Conservation (phyloP, 2,329 filamentous ascomycete species). For the Exophiala spinifera region DNA sequence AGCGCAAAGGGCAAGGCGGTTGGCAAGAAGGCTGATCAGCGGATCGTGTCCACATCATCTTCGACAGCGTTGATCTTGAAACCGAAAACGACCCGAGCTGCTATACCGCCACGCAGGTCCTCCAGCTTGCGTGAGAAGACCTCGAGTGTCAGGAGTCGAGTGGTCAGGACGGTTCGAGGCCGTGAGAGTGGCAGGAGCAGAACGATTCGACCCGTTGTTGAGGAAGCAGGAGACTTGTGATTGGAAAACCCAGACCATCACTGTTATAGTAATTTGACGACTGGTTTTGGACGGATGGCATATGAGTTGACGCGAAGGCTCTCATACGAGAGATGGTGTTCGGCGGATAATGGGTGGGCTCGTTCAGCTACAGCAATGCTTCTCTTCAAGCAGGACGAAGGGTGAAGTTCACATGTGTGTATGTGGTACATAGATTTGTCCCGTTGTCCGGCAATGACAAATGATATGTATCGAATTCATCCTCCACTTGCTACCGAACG, state of each 20-base stretch:
- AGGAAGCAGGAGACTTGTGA: conserved; percentile 6
- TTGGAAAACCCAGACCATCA: neutral
- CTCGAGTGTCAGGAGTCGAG: conserved; percentile 23
- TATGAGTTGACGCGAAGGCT: neutral
- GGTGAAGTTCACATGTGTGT: neutral
- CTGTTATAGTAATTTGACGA: neutral
- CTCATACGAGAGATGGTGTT: too few species aligned
- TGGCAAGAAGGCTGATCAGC: neutral
- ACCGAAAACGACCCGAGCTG: conserved; percentile 2
- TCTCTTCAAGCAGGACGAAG: too few species aligned
- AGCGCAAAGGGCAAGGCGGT: conserved; percentile 16
- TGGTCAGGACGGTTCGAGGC: conserved; percentile 23
- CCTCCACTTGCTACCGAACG: neutral
- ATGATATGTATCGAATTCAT: neutral
- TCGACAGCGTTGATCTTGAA: conserved; percentile 22
- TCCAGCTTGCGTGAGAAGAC: conserved; percentile 25
- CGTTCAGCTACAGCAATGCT: too few species aligned
- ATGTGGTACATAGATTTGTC: neutral
- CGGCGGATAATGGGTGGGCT: too few species aligned
- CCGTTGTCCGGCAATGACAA: neutral
- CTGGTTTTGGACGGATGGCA: neutral
- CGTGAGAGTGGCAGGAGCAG: conserved; percentile 14
- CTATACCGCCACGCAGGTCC: conserved; percentile 11
- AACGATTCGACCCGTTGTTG: conserved; percentile 16
- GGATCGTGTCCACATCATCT: conserved; percentile 23